Conservation (phyloP, 2,329 filamentous ascomycete species). For the Fusarium lyarnte region DNA sequence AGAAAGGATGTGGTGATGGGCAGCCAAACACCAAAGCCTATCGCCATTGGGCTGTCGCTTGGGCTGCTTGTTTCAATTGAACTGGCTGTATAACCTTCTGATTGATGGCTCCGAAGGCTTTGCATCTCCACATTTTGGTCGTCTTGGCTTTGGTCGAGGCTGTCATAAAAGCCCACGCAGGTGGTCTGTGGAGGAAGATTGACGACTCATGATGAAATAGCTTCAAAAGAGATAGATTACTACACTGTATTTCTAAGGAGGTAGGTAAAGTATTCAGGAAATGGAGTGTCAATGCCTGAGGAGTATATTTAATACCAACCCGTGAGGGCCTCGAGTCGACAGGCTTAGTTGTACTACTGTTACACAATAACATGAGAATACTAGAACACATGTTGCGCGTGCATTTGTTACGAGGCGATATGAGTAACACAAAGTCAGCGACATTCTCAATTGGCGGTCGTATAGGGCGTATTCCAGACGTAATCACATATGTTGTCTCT, state of each 20-base stretch:
- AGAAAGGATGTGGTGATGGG: background rate
- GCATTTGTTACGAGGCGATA: background rate
- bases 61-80: no score
- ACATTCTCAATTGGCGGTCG: accelerated
- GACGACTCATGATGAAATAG: background rate
- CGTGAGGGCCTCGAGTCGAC: accelerated
- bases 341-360: background rate
- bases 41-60: background rate
- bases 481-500: accelerated
- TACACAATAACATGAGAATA: accelerated
- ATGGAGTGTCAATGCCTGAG: accelerated
- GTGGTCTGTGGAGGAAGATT: background rate
- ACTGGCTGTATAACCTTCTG: background rate
- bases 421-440: no score
- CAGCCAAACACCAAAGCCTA: background rate
- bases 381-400: background rate
- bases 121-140: background rate
- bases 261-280: accelerated
- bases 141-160: background rate
- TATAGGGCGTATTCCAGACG: background rate
- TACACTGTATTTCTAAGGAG: background rate
- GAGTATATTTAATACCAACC: accelerated
- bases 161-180: no score
- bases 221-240: background rate
- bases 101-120: background rate